These are phyloP conservation scores for Hypoxylon sp. DNA, from an alignment of 2,329 filamentous ascomycete species.

Conservation along the genomic window DNA sequence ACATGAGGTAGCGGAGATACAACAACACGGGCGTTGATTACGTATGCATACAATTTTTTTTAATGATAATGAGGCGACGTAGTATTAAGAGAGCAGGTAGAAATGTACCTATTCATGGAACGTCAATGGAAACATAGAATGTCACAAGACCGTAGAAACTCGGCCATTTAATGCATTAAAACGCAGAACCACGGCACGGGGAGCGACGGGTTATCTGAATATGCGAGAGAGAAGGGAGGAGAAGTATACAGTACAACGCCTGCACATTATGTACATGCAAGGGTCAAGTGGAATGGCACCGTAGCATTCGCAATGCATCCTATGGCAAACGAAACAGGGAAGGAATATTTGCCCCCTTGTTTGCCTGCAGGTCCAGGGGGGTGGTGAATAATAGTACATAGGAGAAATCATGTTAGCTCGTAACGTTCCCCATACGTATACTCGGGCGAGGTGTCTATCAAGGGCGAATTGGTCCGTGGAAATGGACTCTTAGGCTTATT, in stretches of 20 bases:
- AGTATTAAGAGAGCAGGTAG: conserved; percentile 21
- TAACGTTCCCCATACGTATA: conserved; percentile 25
- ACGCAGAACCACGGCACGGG: conserved; percentile 44
- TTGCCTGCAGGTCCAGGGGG: conserved; percentile 45
- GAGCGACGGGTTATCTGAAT: conserved; percentile 44
- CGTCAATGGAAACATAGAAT: conserved; percentile 45
- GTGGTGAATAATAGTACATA: conserved; percentile 24
- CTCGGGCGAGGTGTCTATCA: conserved; percentile 25
- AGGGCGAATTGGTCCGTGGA: conserved; percentile 17
- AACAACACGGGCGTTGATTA: conserved; percentile 26
- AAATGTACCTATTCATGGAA: conserved; percentile 39
- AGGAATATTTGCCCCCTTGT: conserved; percentile 42
- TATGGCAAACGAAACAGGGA: conserved; percentile 44
- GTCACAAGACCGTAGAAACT: conserved; percentile 48
- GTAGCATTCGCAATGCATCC: conserved; percentile 39
- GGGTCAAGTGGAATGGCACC: conserved; percentile 41
- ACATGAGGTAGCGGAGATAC: conserved; percentile 4
- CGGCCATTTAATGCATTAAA: conserved; percentile 47
- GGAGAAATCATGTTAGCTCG: conserved; percentile 35
- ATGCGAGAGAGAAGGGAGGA: conserved; percentile 13
- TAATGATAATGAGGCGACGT: conserved; percentile 27
- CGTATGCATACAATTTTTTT: conserved; percentile 28
- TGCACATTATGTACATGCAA: conserved; percentile 40
- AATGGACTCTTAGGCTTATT: conserved; percentile 17
- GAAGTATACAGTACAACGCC: conserved; percentile 29